Evolutionary conservation across 2,329 filamentous ascomycete genomes (phyloP).

Genomic region (Plenodomus tracheiphilus): DNA sequence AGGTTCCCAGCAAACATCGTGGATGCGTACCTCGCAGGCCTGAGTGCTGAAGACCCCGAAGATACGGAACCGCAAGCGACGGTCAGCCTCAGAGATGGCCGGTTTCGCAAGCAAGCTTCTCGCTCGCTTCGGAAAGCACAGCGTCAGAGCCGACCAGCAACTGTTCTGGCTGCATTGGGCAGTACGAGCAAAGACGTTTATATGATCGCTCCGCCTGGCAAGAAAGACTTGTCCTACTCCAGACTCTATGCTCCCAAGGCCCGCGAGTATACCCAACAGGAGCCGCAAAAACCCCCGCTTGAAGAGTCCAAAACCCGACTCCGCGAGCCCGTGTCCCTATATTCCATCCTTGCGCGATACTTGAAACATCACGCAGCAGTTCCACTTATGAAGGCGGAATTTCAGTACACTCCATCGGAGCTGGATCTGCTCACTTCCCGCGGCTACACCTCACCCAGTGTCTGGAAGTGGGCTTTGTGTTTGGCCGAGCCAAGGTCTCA

Average conservation of each 20-base stretch:
- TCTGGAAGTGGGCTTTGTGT: constrained; percentile 30
- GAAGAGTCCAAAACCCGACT: not conserved
- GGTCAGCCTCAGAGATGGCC: not conserved
- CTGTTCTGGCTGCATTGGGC: constrained; percentile 24
- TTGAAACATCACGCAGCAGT: constrained; percentile 16
- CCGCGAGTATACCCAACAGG: not conserved
- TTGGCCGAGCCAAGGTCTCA: constrained; percentile 22
- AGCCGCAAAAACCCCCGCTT: not conserved
- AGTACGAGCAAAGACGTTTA: constrained; percentile 24
- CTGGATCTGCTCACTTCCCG: constrained; percentile 16
- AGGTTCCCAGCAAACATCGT: not conserved
- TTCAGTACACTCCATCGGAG: constrained; percentile 22
- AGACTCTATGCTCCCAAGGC: not conserved
- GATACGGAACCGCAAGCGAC: not conserved
- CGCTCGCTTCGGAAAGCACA: constrained; percentile 18
- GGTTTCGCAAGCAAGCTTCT: constrained; percentile 16
- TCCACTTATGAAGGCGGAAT: constrained; percentile 6
- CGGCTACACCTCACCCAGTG: constrained; percentile 17
- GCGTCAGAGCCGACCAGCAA: constrained; percentile 24
- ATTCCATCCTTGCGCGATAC: constrained; percentile 34
- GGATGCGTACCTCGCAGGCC: not conserved
- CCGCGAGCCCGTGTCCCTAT: constrained; percentile 19
- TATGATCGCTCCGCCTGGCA: constrained; percentile 4
- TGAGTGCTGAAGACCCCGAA: not conserved
- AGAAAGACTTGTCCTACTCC: constrained; percentile 19